phyloP scores from a whole-genome alignment of 768 basidiomycete species.

The Stropharia rugosoannulata region DNA sequence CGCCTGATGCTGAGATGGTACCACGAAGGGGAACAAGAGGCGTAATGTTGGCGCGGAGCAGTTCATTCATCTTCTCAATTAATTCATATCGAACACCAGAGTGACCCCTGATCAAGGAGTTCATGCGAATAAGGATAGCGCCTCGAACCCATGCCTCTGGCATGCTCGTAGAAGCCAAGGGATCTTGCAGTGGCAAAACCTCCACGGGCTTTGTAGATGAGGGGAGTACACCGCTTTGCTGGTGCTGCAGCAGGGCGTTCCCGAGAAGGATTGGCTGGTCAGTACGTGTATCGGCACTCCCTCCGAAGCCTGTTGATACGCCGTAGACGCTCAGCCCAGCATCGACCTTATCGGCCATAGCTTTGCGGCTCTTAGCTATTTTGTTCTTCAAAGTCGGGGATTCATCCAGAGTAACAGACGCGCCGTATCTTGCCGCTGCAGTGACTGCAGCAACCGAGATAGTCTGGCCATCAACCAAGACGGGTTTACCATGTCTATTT shows the following conservation, averaged over 20 bases:
- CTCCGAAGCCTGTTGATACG: conserved; percentile 82
- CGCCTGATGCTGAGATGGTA: conserved; percentile 82
- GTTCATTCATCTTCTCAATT: conserved; percentile 72
- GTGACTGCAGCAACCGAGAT: conserved; percentile 77
- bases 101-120: conserved; percentile 86
- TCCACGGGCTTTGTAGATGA: conserved; percentile 49
- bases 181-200: conserved; percentile 70
- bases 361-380: conserved; percentile 60
- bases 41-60: conserved; percentile 71
- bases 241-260: conserved; percentile 82
- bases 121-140: conserved; percentile 84
- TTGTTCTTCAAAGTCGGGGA: conserved; percentile 47
- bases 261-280: conserved; percentile 72
- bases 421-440: conserved; percentile 68
- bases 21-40: conserved; percentile 83
- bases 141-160: conserved; percentile 88
- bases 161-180: conserved; percentile 68
- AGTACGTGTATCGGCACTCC: conserved; percentile 86
- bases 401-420: conserved; percentile 49
- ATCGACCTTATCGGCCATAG: conserved; percentile 66
- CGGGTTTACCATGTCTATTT: conserved; percentile 56
- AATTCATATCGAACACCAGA: conserved; percentile 83
- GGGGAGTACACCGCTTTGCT: conserved; percentile 74
- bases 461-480: conserved; percentile 66
- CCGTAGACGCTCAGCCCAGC: conserved; percentile 77